These are phyloP conservation scores for Penicillium polonicum DNA, from an alignment of 2,329 filamentous ascomycete genomes.

Conservation along the genomic window DNA sequence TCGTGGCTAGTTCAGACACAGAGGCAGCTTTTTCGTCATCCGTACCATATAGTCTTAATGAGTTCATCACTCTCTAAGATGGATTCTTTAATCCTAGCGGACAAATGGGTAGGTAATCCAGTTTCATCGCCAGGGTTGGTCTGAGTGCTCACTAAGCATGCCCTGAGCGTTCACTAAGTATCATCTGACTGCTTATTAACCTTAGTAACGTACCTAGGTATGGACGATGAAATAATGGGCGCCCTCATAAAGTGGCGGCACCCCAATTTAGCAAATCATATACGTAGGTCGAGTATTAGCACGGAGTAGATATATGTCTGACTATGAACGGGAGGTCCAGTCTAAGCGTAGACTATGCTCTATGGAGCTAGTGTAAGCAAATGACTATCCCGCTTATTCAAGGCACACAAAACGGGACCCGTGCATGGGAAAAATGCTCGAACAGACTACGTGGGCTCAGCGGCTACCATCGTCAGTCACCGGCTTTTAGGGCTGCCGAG, in stretches of 20 bases:
- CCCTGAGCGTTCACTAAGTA: background rate
- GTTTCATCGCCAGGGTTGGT: background rate
- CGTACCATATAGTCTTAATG: background rate
- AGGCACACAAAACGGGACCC: background rate
- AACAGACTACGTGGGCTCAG: background rate
- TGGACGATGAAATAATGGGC: background rate
- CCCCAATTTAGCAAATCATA: background rate
- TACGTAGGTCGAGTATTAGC: background rate
- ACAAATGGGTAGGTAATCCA: background rate
- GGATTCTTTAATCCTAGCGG: background rate
- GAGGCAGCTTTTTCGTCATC: background rate
- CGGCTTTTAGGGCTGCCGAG: background rate
- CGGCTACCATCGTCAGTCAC: constrained; percentile 4
- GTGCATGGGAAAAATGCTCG: background rate
- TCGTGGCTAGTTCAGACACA: background rate
- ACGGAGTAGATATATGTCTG: background rate
- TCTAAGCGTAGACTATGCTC: background rate
- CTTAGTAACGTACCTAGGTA: background rate
- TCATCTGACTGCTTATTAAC: background rate
- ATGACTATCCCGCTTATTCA: background rate
- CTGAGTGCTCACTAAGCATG: background rate
- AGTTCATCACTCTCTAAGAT: background rate
- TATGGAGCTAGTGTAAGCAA: background rate
- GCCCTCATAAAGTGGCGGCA: background rate
- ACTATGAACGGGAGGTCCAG: background rate